Evolutionary conservation across 2,329 filamentous ascomycete genomes (phyloP), one percentile per base, ranked within the genome.

Genomic region (Verticillium isaacii): DNA sequence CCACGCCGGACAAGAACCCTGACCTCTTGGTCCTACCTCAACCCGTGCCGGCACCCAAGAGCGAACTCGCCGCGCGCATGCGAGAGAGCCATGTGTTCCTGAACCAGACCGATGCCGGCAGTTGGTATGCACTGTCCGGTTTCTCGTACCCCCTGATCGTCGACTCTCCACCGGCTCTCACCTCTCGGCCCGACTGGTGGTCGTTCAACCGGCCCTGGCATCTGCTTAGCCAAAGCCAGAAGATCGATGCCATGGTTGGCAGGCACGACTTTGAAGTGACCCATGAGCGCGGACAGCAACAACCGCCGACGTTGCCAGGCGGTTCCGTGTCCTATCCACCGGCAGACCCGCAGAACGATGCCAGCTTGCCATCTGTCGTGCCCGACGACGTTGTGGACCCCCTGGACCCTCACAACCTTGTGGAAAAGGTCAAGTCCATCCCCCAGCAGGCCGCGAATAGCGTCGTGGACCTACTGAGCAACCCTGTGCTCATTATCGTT

Each of bases 61-160:
- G 85, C 59, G 78, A 81, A n/a, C 74, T 77, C 2, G 76, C 77
- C 17, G 77, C 77, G 32, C 79, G 82, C 39, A 80, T 84, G 56
- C 81, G 88, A 36, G 83, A 82, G 65, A 82, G 84, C 64, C 87
- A 85, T 61, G 87, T 97, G 0, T 96, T 95, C 70, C 83, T 98
- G 63, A 97, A 97, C 72, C 89, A 89, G 67, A 97, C 93, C 1
- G 86, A 90, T 61, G 80, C 82, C n/a, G 94, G 93, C 34, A 90
- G 91, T 64, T 98, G 94, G 93, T 99, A 94, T 74, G 95, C 93
- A 36, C 84, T 98, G 76, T 97, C 94, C 1, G 94, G 96, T 62
- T 83, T 82, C 50, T 87, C 87, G 9, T 98, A 97, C 68, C 95
- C 95, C 3, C 83, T 94, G 11, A 92, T 97, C 32, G 89, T 93